Base-by-base conservation (phyloP, 192 early-diverging fungal species). In the Pilaira anomala region DNA sequence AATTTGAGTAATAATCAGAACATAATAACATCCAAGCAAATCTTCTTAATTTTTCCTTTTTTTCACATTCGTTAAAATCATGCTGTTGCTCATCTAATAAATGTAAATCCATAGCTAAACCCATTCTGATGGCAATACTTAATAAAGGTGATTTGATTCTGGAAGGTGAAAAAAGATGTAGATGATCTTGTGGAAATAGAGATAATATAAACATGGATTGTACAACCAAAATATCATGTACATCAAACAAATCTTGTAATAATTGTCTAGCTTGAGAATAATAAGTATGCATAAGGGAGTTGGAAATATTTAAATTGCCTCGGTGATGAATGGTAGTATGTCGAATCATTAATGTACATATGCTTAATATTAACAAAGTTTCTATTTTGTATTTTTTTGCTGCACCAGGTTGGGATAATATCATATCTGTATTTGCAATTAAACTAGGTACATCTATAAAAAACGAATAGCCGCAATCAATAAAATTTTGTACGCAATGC, bases 191-290 rank as follows among this genome's bases (percentile, higher is more conserved):
- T 1, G 71, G 65, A 24, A 44, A 63, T 2, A 67, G 18, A 16
- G 71, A 73, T 7, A 73, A 54, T 36, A 73, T 55, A 22, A 67
- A 49, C 60, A 73, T 48, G 2, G 71, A 52, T 25, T 62, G 65
- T 12, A 73, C 42, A 30, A 73, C 61, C 14, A 44, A 45, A 3
- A 67, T 56, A 49, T 73, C 54, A 7, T 41, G 48, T 0, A 55
- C 52, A 48, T 73, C 71, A 63, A 73, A 73, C 2, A 67, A 44
- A n/a, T 73, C 65, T 30, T 67, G 60, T 44, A 73, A 44, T 45
- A 67, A 33, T 7, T 44, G 29, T 6, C 48, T 52, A 11, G 71
- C 71, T 26, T 59, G 65, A 4, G 22, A 22, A 44, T 66, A 48
- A 29, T 73, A 73, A n/a, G n/a, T 26, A 7, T 58, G 45, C 28